Percentiles rank a stretch among this genome's conserved stretches.
Conservation (phyloP, 1,139 yeast species). For the Zygoascus meyerae region DNA sequence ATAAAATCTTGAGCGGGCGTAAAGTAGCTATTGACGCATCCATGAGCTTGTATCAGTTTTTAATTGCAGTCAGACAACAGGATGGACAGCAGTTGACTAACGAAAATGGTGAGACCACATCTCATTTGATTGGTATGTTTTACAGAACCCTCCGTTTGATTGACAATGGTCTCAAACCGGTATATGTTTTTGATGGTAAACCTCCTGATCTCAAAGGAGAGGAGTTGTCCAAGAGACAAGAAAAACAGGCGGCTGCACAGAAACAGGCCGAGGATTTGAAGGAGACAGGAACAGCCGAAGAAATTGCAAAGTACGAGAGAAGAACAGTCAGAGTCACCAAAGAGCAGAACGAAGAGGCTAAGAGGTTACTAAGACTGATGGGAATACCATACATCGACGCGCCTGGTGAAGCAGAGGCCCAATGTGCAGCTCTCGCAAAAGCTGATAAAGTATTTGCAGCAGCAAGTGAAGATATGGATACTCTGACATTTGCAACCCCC, state of each 20-base stretch:
- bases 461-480: slow-evolving; percentile 99
- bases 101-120: slow-evolving; percentile 89
- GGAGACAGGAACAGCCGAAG: slow-evolving; percentile 77
- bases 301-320: slow-evolving; percentile 69
- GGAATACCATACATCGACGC: slow-evolving; percentile 93
- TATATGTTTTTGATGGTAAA: slow-evolving; percentile 94
- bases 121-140: slow-evolving; percentile 90
- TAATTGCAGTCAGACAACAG: slow-evolving; percentile 92
- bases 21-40: slow-evolving; percentile 86
- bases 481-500: slow-evolving; percentile 86
- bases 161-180: slow-evolving; percentile 89
- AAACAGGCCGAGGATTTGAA: slow-evolving; percentile 65
- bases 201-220: slow-evolving; percentile 92
- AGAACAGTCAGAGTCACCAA: slow-evolving; percentile 82
- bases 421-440: slow-evolving; percentile 88
- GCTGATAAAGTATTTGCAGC: slow-evolving; percentile 88
- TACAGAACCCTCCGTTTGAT: slow-evolving; percentile 86
- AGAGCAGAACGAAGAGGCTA: slow-evolving; percentile 93
- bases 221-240: slow-evolving; percentile 80
- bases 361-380: slow-evolving; percentile 71
- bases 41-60: slow-evolving; percentile 90
- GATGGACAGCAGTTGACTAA: slow-evolving; percentile 92
- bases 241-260: slow-evolving; percentile 77
- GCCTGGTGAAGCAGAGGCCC: slow-evolving; percentile 98
- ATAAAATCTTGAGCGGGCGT: slow-evolving; percentile 83